Base-by-base conservation (phyloP, 1,284 basidiomycete species). In the Tremellales sp. region DNA sequence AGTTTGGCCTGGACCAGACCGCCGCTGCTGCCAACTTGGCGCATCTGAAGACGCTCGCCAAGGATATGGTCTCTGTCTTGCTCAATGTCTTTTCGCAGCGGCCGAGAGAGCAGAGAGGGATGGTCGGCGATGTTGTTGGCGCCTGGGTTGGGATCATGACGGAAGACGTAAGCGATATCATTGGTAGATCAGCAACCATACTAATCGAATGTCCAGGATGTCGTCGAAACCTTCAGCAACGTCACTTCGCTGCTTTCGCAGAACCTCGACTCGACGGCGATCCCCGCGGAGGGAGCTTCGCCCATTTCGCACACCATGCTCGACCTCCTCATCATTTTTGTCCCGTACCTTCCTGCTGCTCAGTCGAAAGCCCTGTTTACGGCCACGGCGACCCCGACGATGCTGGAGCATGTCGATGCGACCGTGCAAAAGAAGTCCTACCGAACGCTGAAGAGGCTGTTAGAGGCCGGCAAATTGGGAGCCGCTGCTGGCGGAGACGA, bases 1-100 rank as follows among this genome's bases (percentile, higher is more conserved):
- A 74, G 33, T 81, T 80, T 43, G 78, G 77, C 18, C 59, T 79
- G 22, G 75, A 76, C 48, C 78, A 78, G 25, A 77, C 77, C 27
- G 79, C 81, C 51, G 90, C 87, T 2, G 66, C 74, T 29, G 76
- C 75, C 40, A 93, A 93, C 61, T 60, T 97, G 21, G 76, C 69
- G 2, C 86, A 88, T 68, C 77, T 98, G 48, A 82, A 81, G 40
- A 77, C 77, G 0, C 84, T 97, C 61, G 85, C 84, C 0, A 87
- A 91, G 65, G 94, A 89, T 63, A 93, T 95, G 83, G 80, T 97
- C 22, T 85, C 90, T 0, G 89, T 97, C 4, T 77, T 97, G 36
- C 94, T 97, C 77, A 97, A 99, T 66, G 85, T 99, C n/a, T 97
- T 97, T 70, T 81, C 86, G 51, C 91, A 82, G 60, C 81, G 87